phyloP scores from a whole-genome alignment of 1,284 basidiomycete genomes.

The Phaffia rhodozyma region DNA sequence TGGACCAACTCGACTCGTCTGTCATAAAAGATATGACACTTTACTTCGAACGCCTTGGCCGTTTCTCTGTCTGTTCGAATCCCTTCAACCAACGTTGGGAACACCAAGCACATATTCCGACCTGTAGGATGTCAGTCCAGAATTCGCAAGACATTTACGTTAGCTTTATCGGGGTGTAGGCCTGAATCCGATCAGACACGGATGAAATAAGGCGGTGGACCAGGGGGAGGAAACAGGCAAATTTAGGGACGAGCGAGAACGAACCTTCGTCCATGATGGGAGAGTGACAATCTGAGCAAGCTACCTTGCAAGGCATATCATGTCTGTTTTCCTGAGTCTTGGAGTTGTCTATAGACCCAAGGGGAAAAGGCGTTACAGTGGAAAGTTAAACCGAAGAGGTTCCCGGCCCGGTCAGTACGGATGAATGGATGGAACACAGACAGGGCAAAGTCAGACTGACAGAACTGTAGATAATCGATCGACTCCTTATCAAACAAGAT shows the following conservation, averaged over 20 bases:
- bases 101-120: slow-evolving; percentile 19
- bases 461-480: slow-evolving; percentile 19
- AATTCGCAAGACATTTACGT: no score
- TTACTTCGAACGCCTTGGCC: slow-evolving; percentile 5
- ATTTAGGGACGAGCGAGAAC: background rate
- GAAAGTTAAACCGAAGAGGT: background rate
- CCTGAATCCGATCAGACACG: background rate
- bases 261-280: slow-evolving; percentile 19
- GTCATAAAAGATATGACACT: slow-evolving; percentile 15
- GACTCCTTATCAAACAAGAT: slow-evolving; percentile 18
- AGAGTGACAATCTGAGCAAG: slow-evolving; percentile 14
- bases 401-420: slow-evolving; percentile 15
- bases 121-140: background rate
- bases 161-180: no score
- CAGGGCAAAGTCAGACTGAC: background rate
- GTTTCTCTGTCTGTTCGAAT: slow-evolving; percentile 13
- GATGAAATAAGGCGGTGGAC: background rate
- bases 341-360: background rate
- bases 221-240: background rate
- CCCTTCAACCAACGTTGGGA: slow-evolving; percentile 19
- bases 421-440: background rate
- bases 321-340: background rate
- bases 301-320: background rate
- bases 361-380: background rate
- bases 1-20: slow-evolving; percentile 16